phyloP scores from a whole-genome alignment of 495 filamentous ascomycete genomes.

The Friedmanniomyces simplex region DNA sequence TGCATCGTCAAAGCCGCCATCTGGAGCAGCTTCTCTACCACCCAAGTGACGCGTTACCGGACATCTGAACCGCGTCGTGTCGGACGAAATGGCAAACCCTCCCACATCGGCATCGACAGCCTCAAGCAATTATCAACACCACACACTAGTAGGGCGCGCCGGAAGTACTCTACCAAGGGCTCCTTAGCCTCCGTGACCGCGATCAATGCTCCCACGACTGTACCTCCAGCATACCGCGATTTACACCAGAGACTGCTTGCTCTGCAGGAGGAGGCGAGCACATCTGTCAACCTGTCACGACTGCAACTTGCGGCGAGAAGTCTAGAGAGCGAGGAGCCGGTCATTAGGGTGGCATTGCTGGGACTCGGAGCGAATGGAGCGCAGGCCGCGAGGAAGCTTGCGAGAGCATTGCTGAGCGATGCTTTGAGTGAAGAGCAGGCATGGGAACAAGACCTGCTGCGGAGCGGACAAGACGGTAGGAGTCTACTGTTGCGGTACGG shows the following conservation, averaged over 20 bases:
- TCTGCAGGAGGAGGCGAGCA: constrained; percentile 51
- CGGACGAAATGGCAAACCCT: not conserved
- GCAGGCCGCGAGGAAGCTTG: constrained; percentile 45
- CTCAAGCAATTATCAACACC: not conserved
- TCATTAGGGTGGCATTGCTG: constrained; percentile 61
- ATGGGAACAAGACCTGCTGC: constrained; percentile 59
- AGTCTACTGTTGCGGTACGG: constrained; percentile 52
- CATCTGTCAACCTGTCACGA: constrained; percentile 62
- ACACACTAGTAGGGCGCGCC: not conserved
- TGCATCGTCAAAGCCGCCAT: not conserved
- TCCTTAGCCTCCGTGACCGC: constrained; percentile 28
- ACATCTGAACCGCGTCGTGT: not conserved
- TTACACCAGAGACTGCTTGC: constrained; percentile 53
- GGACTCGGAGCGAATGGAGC: constrained; percentile 12
- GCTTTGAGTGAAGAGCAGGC: constrained; percentile 50
- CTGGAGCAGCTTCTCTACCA: not conserved
- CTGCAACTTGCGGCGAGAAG: constrained; percentile 71
- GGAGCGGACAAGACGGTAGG: constrained; percentile 35
- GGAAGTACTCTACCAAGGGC: not conserved
- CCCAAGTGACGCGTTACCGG: not conserved
- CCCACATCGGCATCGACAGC: not conserved
- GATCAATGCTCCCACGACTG: constrained; percentile 28
- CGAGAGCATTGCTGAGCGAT: constrained; percentile 66
- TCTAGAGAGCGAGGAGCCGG: constrained; percentile 51
- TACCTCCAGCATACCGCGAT: constrained; percentile 27